phyloP scores from a whole-genome alignment of 208 protist species.

The Leptomonas seymouri region DNA sequence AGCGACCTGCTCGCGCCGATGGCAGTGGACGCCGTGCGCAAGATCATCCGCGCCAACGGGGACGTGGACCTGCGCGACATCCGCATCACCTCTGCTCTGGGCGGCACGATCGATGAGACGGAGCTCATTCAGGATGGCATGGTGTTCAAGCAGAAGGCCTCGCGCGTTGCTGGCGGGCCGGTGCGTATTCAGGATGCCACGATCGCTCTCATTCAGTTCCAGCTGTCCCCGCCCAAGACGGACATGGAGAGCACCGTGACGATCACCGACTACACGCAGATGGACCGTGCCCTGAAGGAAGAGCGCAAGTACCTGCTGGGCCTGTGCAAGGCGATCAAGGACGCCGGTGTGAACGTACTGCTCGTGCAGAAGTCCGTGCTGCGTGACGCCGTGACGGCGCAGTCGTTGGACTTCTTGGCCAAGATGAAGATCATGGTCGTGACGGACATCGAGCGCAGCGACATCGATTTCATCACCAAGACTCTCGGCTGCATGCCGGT shows the following conservation, averaged over 20 bases:
- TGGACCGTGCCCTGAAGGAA: constrained; percentile 98
- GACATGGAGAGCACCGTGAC: constrained; percentile 97
- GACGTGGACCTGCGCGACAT: constrained; percentile 99
- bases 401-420: constrained; percentile 98
- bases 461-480: constrained; percentile 99
- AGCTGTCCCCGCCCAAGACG: constrained; percentile 99
- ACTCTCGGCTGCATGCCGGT: constrained; percentile 97
- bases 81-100: constrained; percentile 91
- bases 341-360: constrained; percentile 99
- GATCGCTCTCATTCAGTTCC: constrained; percentile 99
- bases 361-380: constrained; percentile 99
- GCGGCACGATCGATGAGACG: constrained; percentile 98
- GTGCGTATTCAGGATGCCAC: constrained; percentile 97
- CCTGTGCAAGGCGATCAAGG: constrained; percentile 98
- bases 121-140: constrained; percentile 95
- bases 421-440: constrained; percentile 99
- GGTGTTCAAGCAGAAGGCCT: constrained; percentile 95
- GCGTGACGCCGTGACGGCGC: constrained; percentile 97
- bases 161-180: constrained; percentile 91
- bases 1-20: constrained; percentile 97
- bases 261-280: constrained; percentile 97
- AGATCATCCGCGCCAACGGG: constrained; percentile 78
- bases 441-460: constrained; percentile 98
- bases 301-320: constrained; percentile 98
- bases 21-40: constrained; percentile 97